phyloP scores from a whole-genome alignment of 1,284 basidiomycete species.

The Ustilago nuda region DNA sequence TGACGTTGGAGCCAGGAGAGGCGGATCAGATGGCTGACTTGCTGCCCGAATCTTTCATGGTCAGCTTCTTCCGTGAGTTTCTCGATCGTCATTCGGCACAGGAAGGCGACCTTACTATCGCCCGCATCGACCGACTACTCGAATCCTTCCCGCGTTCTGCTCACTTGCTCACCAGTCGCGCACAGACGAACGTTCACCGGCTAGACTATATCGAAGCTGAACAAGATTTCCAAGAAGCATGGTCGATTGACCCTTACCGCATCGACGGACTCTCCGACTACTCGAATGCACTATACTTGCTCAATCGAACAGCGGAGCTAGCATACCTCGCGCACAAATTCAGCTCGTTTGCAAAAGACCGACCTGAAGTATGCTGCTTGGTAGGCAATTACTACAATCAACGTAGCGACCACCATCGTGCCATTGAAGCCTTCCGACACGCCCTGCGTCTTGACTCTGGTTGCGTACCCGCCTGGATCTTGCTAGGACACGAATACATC shows the following conservation, averaged over 20 bases:
- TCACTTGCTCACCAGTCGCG: slow-evolving; percentile 77
- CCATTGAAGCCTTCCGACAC: slow-evolving; percentile 92
- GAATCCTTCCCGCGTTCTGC: slow-evolving; percentile 84
- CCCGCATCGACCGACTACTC: slow-evolving; percentile 73
- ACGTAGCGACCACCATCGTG: slow-evolving; percentile 91
- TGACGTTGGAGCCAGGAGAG: slow-evolving; percentile 58
- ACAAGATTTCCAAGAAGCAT: slow-evolving; percentile 60
- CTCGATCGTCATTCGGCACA: slow-evolving; percentile 84
- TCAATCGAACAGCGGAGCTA: slow-evolving; percentile 86
- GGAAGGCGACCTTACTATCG: slow-evolving; percentile 47
- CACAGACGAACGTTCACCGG: slow-evolving; percentile 55
- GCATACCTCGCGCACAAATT: slow-evolving; percentile 84
- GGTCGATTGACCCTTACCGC: slow-evolving; percentile 81
- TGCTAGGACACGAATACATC: slow-evolving; percentile 98
- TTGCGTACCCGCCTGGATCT: slow-evolving; percentile 97
- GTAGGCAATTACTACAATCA: slow-evolving; percentile 97
- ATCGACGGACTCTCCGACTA: slow-evolving; percentile 96
- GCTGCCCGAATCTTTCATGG: slow-evolving; percentile 77
- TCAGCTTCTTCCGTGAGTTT: slow-evolving; percentile 88
- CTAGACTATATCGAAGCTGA: slow-evolving; percentile 61
- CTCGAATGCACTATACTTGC: slow-evolving; percentile 96
- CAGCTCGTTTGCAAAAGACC: slow-evolving; percentile 57
- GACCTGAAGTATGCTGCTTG: slow-evolving; percentile 83
- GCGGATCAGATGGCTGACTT: slow-evolving; percentile 72
- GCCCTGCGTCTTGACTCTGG: slow-evolving; percentile 93